phyloP scores from a whole-genome alignment of 805 yeast species.

The Ogataea ganodermae region DNA sequence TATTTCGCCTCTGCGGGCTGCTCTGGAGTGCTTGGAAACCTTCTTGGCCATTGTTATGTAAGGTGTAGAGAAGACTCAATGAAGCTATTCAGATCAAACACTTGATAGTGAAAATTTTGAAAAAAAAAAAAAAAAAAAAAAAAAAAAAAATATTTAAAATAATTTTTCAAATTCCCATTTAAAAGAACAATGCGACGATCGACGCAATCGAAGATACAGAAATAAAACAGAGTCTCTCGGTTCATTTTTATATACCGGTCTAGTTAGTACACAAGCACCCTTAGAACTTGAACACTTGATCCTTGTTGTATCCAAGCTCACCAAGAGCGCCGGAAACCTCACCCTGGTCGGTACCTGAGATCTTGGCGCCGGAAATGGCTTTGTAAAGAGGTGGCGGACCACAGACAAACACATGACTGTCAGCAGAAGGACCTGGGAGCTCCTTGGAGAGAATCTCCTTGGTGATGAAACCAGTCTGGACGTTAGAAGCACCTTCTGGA shows the following conservation, averaged over 20 bases:
- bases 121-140: background rate
- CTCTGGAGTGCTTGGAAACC: conserved; percentile 70
- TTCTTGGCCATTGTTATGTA: conserved; percentile 27
- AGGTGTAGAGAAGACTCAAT: background rate
- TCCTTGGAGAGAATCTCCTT: conserved; percentile 66
- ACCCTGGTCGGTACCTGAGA: conserved; percentile 90
- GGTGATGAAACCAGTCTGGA: conserved; percentile 73
- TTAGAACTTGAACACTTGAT: conserved; percentile 86
- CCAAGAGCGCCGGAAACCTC: conserved; percentile 84
- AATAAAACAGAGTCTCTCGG: background rate
- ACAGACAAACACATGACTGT: conserved; percentile 80
- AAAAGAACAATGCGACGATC: background rate
- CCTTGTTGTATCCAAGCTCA: conserved; percentile 85
- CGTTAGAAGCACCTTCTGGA: conserved; percentile 45
- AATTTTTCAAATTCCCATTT: background rate
- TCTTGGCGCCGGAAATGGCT: conserved; percentile 84
- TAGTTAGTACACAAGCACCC: background rate
- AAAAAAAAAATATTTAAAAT: background rate
- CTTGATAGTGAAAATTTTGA: background rate
- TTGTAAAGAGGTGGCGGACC: conserved; percentile 94
- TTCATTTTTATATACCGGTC: background rate
- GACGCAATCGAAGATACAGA: background rate
- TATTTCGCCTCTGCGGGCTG: conserved; percentile 69
- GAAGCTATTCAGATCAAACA: background rate
- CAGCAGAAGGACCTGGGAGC: conserved; percentile 64